A percentile compares a stretch with the other conserved stretches of the same genome.
These are phyloP conservation scores for Kuraishia borneana DNA, from an alignment of 805 yeast genomes.

Conservation along the genomic window DNA sequence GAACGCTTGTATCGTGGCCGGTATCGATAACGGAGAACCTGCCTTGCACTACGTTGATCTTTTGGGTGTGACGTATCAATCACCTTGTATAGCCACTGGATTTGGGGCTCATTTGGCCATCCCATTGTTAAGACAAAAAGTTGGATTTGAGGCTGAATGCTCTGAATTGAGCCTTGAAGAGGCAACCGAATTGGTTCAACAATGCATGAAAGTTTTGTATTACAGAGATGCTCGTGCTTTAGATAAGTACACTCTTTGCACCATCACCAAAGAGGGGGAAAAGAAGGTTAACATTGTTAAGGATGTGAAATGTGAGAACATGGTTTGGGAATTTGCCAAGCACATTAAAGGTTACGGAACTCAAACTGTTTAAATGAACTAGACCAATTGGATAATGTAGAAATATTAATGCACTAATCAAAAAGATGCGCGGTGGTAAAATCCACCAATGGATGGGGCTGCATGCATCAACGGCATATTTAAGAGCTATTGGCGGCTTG, in stretches of 20 bases:
- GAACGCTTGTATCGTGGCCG: conserved; percentile 91
- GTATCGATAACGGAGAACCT: conserved; percentile 62
- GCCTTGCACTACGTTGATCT: conserved; percentile 81
- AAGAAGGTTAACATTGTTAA: conserved; percentile 46
- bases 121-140: conserved; percentile 79
- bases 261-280: conserved; percentile 40
- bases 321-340: conserved; percentile 86
- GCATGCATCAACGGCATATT: no score
- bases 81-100: conserved; percentile 91
- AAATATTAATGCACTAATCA: no score
- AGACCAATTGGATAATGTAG: not conserved
- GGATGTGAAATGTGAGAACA: conserved; percentile 55
- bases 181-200: conserved; percentile 67
- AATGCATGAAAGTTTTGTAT: conserved; percentile 87
- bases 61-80: conserved; percentile 80
- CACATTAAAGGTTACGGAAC: conserved; percentile 88
- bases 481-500: no score
- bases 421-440: no score
- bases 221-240: conserved; percentile 94
- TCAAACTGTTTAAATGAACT: conserved; percentile 27
- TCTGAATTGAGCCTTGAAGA: conserved; percentile 56
- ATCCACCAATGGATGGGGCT: no score
- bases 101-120: conserved; percentile 92
- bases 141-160: conserved; percentile 70
- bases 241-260: conserved; percentile 74